These are phyloP conservation scores for Chrysanthemum makinoi DNA, from an alignment of 129 eudicot genomes.

Conservation along the genomic window DNA sequence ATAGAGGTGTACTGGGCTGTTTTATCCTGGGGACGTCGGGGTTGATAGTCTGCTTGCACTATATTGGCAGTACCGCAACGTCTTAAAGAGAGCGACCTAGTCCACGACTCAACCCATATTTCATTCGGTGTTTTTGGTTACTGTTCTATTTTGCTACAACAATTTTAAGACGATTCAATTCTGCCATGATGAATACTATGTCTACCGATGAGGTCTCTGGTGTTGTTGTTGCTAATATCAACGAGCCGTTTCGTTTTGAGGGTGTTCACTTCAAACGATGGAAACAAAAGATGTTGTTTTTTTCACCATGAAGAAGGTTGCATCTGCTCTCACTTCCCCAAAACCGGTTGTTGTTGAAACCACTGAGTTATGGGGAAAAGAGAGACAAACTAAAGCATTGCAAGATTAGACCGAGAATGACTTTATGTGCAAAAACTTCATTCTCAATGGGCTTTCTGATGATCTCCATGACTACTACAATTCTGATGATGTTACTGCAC, in stretches of 20 bases:
- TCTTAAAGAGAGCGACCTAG: background rate
- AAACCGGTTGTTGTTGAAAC: background rate
- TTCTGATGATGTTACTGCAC: background rate
- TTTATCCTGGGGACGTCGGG: background rate
- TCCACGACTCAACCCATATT: background rate
- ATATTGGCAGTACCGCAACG: background rate
- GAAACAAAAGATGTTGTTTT: constrained; percentile 4
- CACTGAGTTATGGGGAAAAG: background rate
- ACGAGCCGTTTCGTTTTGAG: background rate
- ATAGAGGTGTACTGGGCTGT: background rate
- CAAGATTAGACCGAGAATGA: background rate
- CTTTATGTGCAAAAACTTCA: background rate
- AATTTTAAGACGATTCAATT: background rate
- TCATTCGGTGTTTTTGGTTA: no score
- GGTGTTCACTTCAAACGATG: background rate
- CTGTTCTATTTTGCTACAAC: background rate
- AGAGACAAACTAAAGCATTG: background rate
- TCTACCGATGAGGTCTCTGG: background rate
- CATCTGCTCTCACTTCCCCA: background rate
- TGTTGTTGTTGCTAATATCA: background rate
- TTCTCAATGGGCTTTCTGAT: background rate
- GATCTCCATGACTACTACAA: constrained; percentile 2
- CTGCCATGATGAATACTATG: background rate
- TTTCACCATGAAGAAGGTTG: background rate
- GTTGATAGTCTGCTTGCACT: background rate